A percentile compares a stretch with the other conserved stretches of the same genome.
phyloP scores from a whole-genome alignment of 1,284 basidiomycete genomes.

The Ustanciosporium gigantosporum region DNA sequence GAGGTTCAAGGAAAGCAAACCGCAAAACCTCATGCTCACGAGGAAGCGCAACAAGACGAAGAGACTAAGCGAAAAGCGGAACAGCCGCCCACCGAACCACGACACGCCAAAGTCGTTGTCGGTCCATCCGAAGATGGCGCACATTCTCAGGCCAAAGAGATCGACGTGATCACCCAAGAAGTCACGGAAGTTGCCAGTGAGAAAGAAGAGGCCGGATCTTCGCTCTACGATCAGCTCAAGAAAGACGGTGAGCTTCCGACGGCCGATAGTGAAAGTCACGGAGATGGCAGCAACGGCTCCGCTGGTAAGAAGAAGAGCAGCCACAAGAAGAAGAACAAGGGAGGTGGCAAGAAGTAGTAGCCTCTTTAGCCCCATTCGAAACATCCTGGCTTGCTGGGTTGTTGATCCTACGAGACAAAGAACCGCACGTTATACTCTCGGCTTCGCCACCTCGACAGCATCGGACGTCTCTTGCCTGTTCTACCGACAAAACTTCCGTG shows the following conservation, averaged over 20 bases:
- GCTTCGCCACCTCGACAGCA: too few species aligned
- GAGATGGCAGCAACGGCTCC: not conserved
- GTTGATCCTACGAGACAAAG: too few species aligned
- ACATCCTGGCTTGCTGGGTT: too few species aligned
- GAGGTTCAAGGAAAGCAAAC: not conserved
- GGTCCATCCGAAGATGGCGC: conserved; percentile 10
- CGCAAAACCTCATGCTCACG: not conserved
- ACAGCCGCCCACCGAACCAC: conserved; percentile 3
- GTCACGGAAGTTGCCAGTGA: conserved; percentile 13
- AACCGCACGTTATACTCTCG: too few species aligned
- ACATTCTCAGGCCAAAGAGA: conserved; percentile 20
- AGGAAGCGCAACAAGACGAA: not conserved
- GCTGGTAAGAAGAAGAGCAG: conserved; percentile 6
- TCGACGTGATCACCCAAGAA: conserved; percentile 27
- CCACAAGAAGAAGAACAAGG: conserved; percentile 23
- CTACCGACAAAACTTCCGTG: too few species aligned
- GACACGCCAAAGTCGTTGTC: conserved; percentile 28
- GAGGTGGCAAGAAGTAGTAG: conserved; percentile 5
- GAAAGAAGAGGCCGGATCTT: conserved; percentile 7
- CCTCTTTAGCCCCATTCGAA: too few species aligned
- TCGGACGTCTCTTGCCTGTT: too few species aligned
- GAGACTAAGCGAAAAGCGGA: conserved; percentile 12
- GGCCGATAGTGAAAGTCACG: not conserved
- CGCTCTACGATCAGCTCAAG: conserved; percentile 35
- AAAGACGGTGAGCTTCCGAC: conserved; percentile 29